Percentiles rank a stretch among this genome's conserved stretches.
These are phyloP conservation scores for Biscogniauxia sp. DNA, from an alignment of 2,329 filamentous ascomycete genomes.

Conservation along the genomic window DNA sequence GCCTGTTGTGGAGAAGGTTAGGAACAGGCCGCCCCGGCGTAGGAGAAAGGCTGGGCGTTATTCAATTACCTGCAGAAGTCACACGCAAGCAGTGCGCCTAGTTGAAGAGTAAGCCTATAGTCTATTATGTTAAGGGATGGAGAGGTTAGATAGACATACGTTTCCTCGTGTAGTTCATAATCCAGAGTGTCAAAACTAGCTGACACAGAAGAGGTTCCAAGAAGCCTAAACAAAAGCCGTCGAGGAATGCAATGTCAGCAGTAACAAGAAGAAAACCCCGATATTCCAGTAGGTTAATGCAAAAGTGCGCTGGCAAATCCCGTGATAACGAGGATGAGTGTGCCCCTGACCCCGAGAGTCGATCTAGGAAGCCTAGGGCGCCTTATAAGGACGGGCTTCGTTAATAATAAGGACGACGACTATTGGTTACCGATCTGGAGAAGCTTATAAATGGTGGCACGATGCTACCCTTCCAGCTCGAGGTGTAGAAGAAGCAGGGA, in stretches of 20 bases:
- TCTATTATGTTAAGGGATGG: slow-evolving; percentile 2
- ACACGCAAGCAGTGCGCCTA: slow-evolving; percentile 40
- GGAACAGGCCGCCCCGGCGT: neutral
- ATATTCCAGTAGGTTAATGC: neutral
- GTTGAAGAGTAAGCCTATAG: slow-evolving; percentile 17
- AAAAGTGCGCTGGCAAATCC: neutral
- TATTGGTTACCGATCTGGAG: slow-evolving; percentile 6
- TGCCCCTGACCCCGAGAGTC: neutral
- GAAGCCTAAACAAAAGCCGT: neutral
- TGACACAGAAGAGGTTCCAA: neutral
- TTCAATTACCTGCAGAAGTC: slow-evolving; percentile 36
- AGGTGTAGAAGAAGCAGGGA: slow-evolving; percentile 12
- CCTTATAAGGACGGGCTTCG: slow-evolving; percentile 13
- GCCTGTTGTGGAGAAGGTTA: slow-evolving; percentile 24
- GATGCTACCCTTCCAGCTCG: slow-evolving; percentile 11
- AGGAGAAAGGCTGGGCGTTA: neutral
- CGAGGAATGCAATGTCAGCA: neutral
- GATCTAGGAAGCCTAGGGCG: slow-evolving; percentile 4
- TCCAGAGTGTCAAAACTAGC: slow-evolving; percentile 17
- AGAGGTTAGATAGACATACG: slow-evolving; percentile 24
- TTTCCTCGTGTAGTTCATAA: slow-evolving; percentile 38
- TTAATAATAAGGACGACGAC: slow-evolving; percentile 5
- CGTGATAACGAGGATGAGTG: neutral
- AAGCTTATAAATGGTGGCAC: slow-evolving; percentile 2
- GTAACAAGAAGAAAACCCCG: neutral